Conservation (phyloP, 805 yeast species). For the Candida palmyrensis region DNA sequence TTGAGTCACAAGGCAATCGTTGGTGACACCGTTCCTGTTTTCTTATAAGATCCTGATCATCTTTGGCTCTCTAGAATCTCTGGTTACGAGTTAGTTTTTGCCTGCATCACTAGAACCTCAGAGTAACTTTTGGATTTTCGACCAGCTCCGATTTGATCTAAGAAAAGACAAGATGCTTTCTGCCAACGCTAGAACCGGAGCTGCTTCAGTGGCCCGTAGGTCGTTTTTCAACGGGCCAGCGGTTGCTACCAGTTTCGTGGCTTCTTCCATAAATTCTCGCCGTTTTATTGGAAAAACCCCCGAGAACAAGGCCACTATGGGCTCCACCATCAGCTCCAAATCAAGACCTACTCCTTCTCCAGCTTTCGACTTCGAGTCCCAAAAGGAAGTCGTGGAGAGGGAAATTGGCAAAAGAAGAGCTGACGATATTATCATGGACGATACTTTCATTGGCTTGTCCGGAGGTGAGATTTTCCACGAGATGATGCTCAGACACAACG, state of each 20-base stretch:
- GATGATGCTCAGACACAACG: slow-evolving; percentile 95
- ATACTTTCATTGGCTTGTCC: slow-evolving; percentile 89
- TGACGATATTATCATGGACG: slow-evolving; percentile 48
- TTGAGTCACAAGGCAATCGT: no score
- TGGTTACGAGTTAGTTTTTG: slow-evolving; percentile 1
- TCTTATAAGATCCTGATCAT: background rate
- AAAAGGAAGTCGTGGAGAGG: slow-evolving; percentile 12
- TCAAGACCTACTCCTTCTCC: slow-evolving; percentile 45
- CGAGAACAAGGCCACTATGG: slow-evolving; percentile 24
- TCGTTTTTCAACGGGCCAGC: no score
- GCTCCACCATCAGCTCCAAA: slow-evolving; percentile 13
- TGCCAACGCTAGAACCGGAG: slow-evolving; percentile 5
- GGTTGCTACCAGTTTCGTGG: no score
- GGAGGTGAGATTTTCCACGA: slow-evolving; percentile 99
- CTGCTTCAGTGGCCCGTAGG: no score
- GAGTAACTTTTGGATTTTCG: background rate
- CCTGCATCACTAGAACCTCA: slow-evolving; percentile 1
- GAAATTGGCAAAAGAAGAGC: slow-evolving; percentile 9
- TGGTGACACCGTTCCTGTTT: no score
- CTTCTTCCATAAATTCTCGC: no score
- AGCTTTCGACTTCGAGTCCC: slow-evolving; percentile 37
- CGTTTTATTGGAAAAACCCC: slow-evolving; percentile 29
- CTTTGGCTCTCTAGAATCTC: background rate
- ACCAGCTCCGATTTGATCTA: no score
- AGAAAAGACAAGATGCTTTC: slow-evolving; percentile 3